Evolutionary conservation across 1,284 basidiomycete species (phyloP).

Genomic region (Erythrobasidium hasegawianum): DNA sequence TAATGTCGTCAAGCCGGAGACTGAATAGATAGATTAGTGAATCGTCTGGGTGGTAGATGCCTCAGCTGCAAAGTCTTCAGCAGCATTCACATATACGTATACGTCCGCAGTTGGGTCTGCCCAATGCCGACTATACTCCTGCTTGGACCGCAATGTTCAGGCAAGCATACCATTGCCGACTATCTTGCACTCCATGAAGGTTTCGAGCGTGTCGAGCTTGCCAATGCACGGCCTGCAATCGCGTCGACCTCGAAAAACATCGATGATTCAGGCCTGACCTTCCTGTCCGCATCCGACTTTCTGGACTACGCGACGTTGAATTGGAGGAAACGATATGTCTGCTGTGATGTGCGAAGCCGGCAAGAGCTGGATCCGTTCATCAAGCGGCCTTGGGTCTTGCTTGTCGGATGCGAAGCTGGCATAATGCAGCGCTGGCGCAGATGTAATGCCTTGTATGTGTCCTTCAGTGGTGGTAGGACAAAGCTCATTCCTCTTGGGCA

Average conservation of each 20-base stretch:
- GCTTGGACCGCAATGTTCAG: constrained; percentile 74
- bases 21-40: constrained; percentile 14
- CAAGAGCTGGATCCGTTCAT: constrained; percentile 65
- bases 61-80: no score
- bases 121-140: constrained; percentile 60
- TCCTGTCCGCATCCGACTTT: constrained; percentile 30
- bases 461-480: background rate
- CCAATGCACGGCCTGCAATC: constrained; percentile 9
- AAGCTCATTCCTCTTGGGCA: background rate
- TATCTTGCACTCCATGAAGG: constrained; percentile 60
- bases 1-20: constrained; percentile 25
- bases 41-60: no score
- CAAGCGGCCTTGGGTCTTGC: constrained; percentile 85
- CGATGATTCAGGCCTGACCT: constrained; percentile 26
- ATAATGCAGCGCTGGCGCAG: constrained; percentile 54
- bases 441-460: constrained; percentile 15
- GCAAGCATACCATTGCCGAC: constrained; percentile 70
- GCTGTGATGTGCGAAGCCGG: constrained; percentile 62
- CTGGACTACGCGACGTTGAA: constrained; percentile 74
- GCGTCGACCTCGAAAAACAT: constrained; percentile 17
- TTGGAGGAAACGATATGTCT: constrained; percentile 80
- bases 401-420: constrained; percentile 82
- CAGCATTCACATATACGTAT: no score
- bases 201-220: constrained; percentile 52
- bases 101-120: no score